Evolutionary conservation across 768 basidiomycete genomes (phyloP).

Genomic region (Mycena capillaripes): DNA sequence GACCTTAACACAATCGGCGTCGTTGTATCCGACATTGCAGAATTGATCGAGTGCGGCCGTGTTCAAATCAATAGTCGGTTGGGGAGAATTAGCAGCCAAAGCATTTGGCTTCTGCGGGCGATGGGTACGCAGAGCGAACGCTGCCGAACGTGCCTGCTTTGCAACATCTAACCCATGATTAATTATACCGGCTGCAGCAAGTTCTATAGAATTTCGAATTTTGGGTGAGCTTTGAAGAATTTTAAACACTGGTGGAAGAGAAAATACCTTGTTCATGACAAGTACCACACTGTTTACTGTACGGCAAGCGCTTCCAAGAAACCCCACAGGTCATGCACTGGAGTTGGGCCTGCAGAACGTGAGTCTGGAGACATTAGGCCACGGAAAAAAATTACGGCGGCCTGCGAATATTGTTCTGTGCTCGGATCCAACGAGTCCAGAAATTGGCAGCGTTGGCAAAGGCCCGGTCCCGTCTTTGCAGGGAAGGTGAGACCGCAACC

Average conservation of each 20-base stretch:
- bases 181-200: not conserved
- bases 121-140: slow-evolving; percentile 1
- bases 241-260: too few relatives aligned
- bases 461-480: slow-evolving; percentile 2
- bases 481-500: slow-evolving; percentile 8
- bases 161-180: not conserved
- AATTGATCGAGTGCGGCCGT: slow-evolving; percentile 10
- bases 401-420: not conserved
- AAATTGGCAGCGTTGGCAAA: slow-evolving; percentile 5
- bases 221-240: too few relatives aligned
- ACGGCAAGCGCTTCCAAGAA: too few relatives aligned
- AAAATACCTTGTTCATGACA: too few relatives aligned
- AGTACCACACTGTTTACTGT: too few relatives aligned
- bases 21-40: slow-evolving; percentile 15
- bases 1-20: slow-evolving; percentile 10
- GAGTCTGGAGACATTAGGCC: not conserved
- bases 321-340: too few relatives aligned
- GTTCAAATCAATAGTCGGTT: slow-evolving; percentile 1
- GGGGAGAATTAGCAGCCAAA: not conserved
- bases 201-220: too few relatives aligned
- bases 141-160: not conserved
- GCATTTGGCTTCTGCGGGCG: slow-evolving; percentile 2
- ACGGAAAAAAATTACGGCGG: not conserved
- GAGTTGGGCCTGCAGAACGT: not conserved
- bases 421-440: slow-evolving; percentile 14